These are phyloP conservation scores for Eucalyptus shirleyi DNA, from an alignment of 345 rosid species.

Conservation along the genomic window DNA sequence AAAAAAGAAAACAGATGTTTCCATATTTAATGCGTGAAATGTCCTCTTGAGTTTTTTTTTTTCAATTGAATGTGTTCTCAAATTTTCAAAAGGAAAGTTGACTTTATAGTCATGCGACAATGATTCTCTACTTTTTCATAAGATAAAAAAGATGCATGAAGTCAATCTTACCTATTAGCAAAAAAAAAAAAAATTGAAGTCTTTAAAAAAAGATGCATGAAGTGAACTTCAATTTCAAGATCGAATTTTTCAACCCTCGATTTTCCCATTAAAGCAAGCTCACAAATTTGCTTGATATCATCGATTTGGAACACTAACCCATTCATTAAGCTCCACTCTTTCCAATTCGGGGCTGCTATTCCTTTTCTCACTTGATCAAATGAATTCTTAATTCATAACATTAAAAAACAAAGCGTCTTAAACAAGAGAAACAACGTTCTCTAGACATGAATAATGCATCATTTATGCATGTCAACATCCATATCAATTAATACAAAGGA, in stretches of 20 bases:
- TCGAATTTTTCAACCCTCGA: fast-evolving
- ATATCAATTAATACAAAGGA: neutral
- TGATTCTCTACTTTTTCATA: neutral
- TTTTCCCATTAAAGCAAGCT: neutral
- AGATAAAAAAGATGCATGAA: neutral
- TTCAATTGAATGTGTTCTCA: neutral
- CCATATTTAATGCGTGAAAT: neutral
- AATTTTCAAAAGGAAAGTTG: neutral
- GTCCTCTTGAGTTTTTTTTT: no score
- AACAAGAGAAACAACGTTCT: fast-evolving
- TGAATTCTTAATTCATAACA: neutral
- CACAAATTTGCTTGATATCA: neutral
- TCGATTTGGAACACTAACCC: fast-evolving
- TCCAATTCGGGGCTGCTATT: neutral
- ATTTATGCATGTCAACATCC: neutral
- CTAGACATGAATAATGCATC: fast-evolving
- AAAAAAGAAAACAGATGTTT: neutral
- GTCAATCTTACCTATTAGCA: no score
- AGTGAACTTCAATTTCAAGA: fast-evolving
- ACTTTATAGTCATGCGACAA: fast-evolving
- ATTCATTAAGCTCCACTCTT: neutral
- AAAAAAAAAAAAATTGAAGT: no score
- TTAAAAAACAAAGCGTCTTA: fast-evolving
- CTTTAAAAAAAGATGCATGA: neutral
- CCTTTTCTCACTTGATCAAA: neutral